Evolutionary conservation across 805 yeast genomes (phyloP).

Genomic region (Saturnispora saitoi): DNA sequence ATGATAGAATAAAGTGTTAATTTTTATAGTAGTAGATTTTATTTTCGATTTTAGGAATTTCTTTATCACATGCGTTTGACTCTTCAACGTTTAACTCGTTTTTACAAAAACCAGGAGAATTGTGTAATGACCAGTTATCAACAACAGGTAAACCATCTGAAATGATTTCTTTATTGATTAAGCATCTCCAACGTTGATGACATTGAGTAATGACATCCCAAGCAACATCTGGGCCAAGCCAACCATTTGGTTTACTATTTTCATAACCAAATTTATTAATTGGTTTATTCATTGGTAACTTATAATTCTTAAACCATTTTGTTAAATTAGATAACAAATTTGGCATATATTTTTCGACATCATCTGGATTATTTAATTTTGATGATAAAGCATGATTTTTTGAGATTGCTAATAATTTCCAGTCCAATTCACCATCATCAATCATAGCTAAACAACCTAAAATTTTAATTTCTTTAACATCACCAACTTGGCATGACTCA

Average conservation of each 20-base stretch:
- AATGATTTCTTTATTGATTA: constrained; percentile 38
- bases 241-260: constrained; percentile 37
- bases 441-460: constrained; percentile 71
- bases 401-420: constrained; percentile 78
- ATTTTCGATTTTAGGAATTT: constrained; percentile 18
- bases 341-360: constrained; percentile 61
- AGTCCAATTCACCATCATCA: constrained; percentile 94
- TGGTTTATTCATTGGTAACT: constrained; percentile 75
- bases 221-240: constrained; percentile 39
- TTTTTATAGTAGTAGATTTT: constrained; percentile 10
- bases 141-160: constrained; percentile 29
- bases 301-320: constrained; percentile 78
- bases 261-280: constrained; percentile 66
- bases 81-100: background rate
- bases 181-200: constrained; percentile 55
- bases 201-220: constrained; percentile 54
- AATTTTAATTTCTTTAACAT: constrained; percentile 54
- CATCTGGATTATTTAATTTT: constrained; percentile 52
- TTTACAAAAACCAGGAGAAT: constrained; percentile 17
- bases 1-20: background rate
- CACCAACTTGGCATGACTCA: constrained; percentile 35
- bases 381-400: constrained; percentile 55
- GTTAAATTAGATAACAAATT: constrained; percentile 60
- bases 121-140: constrained; percentile 31
- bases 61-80: background rate